Evolutionary conservation across 2,329 filamentous ascomycete genomes (phyloP).

Genomic region (Mollisia scopiformis): DNA sequence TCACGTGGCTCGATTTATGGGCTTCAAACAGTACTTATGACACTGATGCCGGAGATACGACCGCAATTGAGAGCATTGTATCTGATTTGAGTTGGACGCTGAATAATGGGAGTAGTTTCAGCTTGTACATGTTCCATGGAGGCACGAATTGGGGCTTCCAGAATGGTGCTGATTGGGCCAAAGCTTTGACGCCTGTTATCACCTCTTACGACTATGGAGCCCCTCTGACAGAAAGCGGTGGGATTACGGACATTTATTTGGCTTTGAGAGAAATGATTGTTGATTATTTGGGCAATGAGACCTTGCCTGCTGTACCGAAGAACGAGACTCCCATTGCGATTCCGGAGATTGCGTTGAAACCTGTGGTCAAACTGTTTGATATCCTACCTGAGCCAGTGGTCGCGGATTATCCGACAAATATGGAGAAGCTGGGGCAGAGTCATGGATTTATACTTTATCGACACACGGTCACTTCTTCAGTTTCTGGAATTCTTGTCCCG

Average conservation of each 20-base stretch:
- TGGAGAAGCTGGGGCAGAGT: conserved; percentile 49
- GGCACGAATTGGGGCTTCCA: conserved; percentile 54
- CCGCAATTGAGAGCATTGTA: conserved; percentile 26
- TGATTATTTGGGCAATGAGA: conserved; percentile 34
- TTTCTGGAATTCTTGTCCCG: conserved; percentile 40
- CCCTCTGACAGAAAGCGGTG: conserved; percentile 52
- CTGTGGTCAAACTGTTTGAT: conserved; percentile 44
- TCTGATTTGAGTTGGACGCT: conserved; percentile 43
- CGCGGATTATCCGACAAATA: conserved; percentile 40
- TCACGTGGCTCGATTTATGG: conserved; percentile 48
- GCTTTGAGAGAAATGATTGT: conserved; percentile 43
- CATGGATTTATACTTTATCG: conserved; percentile 50
- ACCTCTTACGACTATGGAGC: conserved; percentile 55
- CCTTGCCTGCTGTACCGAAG: conserved; percentile 32
- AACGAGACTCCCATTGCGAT: conserved; percentile 39
- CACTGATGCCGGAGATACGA: conserved; percentile 30
- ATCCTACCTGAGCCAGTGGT: conserved; percentile 31
- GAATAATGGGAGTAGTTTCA: conserved; percentile 46
- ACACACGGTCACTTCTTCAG: conserved; percentile 33
- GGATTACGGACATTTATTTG: conserved; percentile 47
- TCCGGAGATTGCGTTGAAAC: conserved; percentile 41
- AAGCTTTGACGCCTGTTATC: conserved; percentile 44
- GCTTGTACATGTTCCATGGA: conserved; percentile 56
- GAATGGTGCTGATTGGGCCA: conserved; percentile 48
- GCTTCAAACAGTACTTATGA: conserved; percentile 42